phyloP scores from a whole-genome alignment of 305 asterid species.

The Plantago coronopus region DNA sequence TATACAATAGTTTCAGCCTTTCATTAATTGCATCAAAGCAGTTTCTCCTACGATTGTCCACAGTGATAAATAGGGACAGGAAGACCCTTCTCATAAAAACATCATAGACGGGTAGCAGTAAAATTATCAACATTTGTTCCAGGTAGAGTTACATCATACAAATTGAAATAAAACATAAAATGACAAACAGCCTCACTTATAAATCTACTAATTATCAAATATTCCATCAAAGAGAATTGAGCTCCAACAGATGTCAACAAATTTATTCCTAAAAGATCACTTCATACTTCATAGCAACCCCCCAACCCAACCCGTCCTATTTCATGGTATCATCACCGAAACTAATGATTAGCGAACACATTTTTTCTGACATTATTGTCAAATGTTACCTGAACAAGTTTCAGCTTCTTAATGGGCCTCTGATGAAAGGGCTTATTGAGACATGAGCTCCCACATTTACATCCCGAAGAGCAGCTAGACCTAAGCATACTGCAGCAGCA shows the following conservation, averaged over 20 bases:
- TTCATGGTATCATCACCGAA: constrained; percentile 6
- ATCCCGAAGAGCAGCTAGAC: constrained; percentile 86
- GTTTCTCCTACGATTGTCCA: too few species aligned
- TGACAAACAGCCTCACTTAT: not conserved
- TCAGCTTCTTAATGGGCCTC: constrained; percentile 84
- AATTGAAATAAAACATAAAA: constrained; percentile 3
- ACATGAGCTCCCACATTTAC: constrained; percentile 86
- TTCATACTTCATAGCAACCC: constrained; percentile 6
- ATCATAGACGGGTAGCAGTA: too few species aligned
- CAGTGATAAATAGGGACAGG: too few species aligned
- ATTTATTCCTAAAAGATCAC: constrained; percentile 7
- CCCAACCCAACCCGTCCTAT: not conserved
- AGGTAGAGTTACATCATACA: constrained; percentile 3
- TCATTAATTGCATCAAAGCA: too few species aligned
- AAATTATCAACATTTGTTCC: not conserved
- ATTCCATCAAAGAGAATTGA: constrained; percentile 12
- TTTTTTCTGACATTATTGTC: not conserved
- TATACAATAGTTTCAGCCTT: too few species aligned
- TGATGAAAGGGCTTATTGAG: constrained; percentile 89
- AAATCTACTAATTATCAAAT: constrained; percentile 10
- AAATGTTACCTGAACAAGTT: constrained; percentile 62
- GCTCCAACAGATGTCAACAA: constrained; percentile 8
- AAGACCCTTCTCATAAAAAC: too few species aligned
- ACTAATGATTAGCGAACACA: constrained; percentile 17
- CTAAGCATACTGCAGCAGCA: constrained; percentile 60